Percentiles rank a stretch among this genome's conserved stretches.
These are phyloP conservation scores for Aspergillus aculeatus DNA, from an alignment of 2,329 filamentous ascomycete genomes.

Conservation along the genomic window DNA sequence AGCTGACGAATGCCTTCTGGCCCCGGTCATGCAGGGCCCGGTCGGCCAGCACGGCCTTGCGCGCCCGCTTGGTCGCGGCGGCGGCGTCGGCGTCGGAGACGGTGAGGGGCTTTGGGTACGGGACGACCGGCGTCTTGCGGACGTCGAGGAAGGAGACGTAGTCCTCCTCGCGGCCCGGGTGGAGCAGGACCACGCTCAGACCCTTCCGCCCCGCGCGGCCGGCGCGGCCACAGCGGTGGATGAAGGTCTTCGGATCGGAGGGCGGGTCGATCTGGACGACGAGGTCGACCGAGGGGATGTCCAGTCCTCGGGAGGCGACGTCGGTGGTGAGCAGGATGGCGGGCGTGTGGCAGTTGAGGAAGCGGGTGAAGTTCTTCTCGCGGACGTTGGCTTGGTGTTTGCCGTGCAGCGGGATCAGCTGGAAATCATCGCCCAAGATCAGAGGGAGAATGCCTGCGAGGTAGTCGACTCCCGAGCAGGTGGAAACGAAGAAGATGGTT, in stretches of 20 bases:
- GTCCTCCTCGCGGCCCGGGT: conserved; percentile 81
- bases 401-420: conserved; percentile 80
- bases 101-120: conserved; percentile 58
- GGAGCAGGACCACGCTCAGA: conserved; percentile 80
- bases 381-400: conserved; percentile 87
- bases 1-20: conserved; percentile 88
- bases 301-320: conserved; percentile 82
- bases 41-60: conserved; percentile 56
- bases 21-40: conserved; percentile 79
- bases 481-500: conserved; percentile 88
- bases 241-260: conserved; percentile 82
- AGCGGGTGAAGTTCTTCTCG: conserved; percentile 80
- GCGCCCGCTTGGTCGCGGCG: conserved; percentile 59
- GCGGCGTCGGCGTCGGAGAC: conserved; percentile 63
- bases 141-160: conserved; percentile 85
- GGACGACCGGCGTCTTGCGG: conserved; percentile 77
- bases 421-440: conserved; percentile 66
- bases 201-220: conserved; percentile 68
- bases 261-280: conserved; percentile 85
- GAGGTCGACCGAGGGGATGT: conserved; percentile 87
- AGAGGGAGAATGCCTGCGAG: conserved; percentile 76
- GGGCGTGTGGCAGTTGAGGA: conserved; percentile 70
- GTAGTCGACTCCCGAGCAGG: conserved; percentile 93
- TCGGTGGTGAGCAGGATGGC: conserved; percentile 89
- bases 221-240: conserved; percentile 64